Evolutionary conservation across 192 early-diverging fungal species (phyloP).

Genomic region (Chytriomyces hyalinus): DNA sequence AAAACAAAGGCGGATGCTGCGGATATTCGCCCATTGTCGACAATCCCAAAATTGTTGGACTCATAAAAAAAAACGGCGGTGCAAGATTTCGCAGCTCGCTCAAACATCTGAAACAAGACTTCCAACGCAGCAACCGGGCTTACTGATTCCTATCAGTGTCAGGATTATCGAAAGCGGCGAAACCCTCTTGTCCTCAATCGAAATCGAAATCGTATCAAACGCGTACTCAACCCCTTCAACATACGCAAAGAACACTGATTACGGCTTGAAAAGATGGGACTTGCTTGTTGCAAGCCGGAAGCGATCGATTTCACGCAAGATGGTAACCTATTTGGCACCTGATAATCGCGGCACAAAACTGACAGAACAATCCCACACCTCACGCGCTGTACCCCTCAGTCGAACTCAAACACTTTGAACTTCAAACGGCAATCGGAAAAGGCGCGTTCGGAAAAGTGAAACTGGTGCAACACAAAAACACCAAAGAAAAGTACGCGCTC

Average conservation of each 20-base stretch:
- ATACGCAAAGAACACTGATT: no score
- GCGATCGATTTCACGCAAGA: conserved; percentile 74
- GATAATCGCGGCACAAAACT: not conserved
- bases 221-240: no score
- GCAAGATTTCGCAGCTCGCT: no score
- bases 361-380: not conserved
- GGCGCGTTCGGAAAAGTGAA: conserved; percentile 96
- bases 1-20: no score
- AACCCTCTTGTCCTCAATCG: not conserved
- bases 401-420: conserved; percentile 88
- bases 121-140: no score
- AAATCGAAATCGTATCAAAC: not conserved
- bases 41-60: no score
- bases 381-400: conserved; percentile 48
- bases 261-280: conserved; percentile 39
- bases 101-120: no score
- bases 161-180: not conserved
- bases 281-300: conserved; percentile 64
- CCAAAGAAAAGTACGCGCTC: conserved; percentile 81
- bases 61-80: no score
- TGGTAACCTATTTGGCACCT: conserved; percentile 50
- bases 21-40: no score
- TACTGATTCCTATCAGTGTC: no score
- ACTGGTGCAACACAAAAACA: conserved; percentile 88
- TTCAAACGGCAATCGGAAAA: conserved; percentile 89